Conservation (phyloP, 2,329 filamentous ascomycete genomes). For the Westerdykella ornata region DNA sequence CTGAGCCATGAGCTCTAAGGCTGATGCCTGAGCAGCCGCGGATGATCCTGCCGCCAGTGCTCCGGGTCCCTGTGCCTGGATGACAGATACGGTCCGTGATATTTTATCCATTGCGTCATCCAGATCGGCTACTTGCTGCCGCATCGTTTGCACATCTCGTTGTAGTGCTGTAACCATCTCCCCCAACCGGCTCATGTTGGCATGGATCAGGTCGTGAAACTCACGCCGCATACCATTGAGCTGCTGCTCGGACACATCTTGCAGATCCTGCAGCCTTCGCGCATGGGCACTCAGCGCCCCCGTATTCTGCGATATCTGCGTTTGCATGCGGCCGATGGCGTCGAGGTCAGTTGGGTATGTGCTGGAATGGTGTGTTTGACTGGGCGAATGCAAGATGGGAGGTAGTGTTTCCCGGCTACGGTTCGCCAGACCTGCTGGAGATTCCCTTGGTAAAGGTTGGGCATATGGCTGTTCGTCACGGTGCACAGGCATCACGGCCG, state of each 20-base stretch:
- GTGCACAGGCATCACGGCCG: constrained; percentile 12
- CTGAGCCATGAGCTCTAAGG: constrained; percentile 42
- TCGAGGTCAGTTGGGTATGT: constrained; percentile 25
- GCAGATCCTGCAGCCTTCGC: constrained; percentile 25
- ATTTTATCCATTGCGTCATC: too few relatives aligned
- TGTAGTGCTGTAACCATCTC: constrained; percentile 19
- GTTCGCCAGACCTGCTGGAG: constrained; percentile 9
- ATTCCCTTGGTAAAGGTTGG: constrained; percentile 12
- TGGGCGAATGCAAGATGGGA: constrained; percentile 12
- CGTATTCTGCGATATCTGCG: constrained; percentile 31
- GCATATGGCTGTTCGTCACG: constrained; percentile 11
- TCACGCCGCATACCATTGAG: constrained; percentile 38
- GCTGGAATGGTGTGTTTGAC: constrained; percentile 22
- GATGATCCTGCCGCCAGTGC: constrained; percentile 2
- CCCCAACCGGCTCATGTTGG: not conserved
- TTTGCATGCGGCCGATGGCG: constrained; percentile 42
- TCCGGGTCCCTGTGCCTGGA: constrained; percentile 12
- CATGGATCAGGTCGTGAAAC: constrained; percentile 22
- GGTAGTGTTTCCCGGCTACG: constrained; percentile 11
- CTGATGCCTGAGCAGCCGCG: constrained; percentile 27
- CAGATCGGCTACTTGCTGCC: too few relatives aligned
- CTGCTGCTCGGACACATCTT: constrained; percentile 21
- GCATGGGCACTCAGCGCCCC: constrained; percentile 28
- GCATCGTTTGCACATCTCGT: constrained; percentile 37
- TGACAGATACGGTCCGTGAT: constrained; percentile 1